Evolutionary conservation across 805 yeast genomes (phyloP).

Genomic region (Saccharomycopsis guyanensis): DNA sequence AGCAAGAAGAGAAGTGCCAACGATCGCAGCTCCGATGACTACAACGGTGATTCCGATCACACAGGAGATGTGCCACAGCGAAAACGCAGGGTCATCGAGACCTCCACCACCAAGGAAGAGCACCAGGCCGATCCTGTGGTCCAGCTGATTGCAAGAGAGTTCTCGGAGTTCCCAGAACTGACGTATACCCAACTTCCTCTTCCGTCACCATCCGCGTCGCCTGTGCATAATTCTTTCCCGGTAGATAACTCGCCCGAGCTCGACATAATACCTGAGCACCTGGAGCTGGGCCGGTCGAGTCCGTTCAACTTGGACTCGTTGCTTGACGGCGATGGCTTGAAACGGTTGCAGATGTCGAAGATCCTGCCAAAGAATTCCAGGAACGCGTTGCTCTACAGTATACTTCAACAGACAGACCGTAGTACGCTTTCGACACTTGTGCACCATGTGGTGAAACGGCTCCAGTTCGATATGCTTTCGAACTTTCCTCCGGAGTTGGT

Average conservation of each 20-base stretch:
- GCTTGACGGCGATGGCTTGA: slow-evolving; percentile 3
- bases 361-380: slow-evolving; percentile 21
- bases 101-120: too few species aligned
- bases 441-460: slow-evolving; percentile 41
- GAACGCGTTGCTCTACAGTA: slow-evolving; percentile 38
- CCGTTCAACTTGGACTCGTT: too few species aligned
- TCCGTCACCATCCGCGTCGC: slow-evolving; percentile 65
- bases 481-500: slow-evolving; percentile 71
- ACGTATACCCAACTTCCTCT: slow-evolving; percentile 40
- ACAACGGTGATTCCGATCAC: too few species aligned
- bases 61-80: too few species aligned
- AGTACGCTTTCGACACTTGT: slow-evolving; percentile 54
- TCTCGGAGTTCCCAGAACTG: slow-evolving; percentile 6
- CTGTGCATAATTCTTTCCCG: slow-evolving; percentile 29
- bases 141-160: too few species aligned
- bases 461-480: slow-evolving; percentile 67
- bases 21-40: not conserved
- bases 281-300: too few species aligned
- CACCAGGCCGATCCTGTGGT: too few species aligned
- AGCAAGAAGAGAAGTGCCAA: slow-evolving; percentile 3
- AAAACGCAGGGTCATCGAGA: too few species aligned
- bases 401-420: slow-evolving; percentile 53
- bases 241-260: slow-evolving; percentile 3
- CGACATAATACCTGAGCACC: not conserved
- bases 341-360: not conserved